phyloP scores from a whole-genome alignment of 2,329 filamentous ascomycete species.

The Ophiocordyceps camponoti-saundersi region DNA sequence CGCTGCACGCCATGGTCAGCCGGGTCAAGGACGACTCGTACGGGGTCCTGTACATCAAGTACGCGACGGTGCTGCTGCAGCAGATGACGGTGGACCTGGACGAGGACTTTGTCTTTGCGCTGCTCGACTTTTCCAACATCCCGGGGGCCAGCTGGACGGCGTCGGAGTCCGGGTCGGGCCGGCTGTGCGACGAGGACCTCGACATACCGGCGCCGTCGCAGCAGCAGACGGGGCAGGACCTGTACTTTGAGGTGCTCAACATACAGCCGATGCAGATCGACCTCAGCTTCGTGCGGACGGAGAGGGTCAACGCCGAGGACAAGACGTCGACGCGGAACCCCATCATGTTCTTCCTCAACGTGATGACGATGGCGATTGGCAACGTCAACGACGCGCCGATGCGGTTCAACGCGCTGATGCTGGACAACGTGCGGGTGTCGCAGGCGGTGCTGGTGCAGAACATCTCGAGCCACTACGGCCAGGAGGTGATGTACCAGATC shows the following conservation, averaged over 20 bases:
- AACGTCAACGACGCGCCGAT: conserved; percentile 98
- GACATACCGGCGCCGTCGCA: conserved; percentile 86
- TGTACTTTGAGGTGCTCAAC: conserved; percentile 95
- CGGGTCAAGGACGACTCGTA: conserved; percentile 97
- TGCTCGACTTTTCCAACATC: conserved; percentile 87
- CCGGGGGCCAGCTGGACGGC: conserved; percentile 66
- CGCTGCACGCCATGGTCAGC: conserved; percentile 79
- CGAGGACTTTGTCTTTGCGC: conserved; percentile 93
- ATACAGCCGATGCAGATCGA: conserved; percentile 97
- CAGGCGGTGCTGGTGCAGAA: conserved; percentile 70
- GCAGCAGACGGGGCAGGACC: conserved; percentile 73
- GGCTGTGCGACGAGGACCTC: conserved; percentile 74
- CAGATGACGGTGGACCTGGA: conserved; percentile 98
- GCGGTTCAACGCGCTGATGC: conserved; percentile 77
- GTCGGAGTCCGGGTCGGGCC: conserved; percentile 54
- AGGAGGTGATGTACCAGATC: conserved; percentile 88
- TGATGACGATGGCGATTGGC: conserved; percentile 97
- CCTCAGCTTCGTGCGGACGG: conserved; percentile 90
- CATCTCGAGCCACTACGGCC: conserved; percentile 86
- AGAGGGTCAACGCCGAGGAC: conserved; percentile 90
- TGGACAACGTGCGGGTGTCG: conserved; percentile 90
- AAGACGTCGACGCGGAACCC: conserved; percentile 82
- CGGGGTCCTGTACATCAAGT: conserved; percentile 95
- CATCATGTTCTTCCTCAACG: conserved; percentile 96
- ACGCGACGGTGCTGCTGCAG: conserved; percentile 81